Evolutionary conservation across 164 flowering plant species (phyloP), one percentile per base, ranked within the genome.

Genomic region (grape (Vitis vinifera)): DNA sequence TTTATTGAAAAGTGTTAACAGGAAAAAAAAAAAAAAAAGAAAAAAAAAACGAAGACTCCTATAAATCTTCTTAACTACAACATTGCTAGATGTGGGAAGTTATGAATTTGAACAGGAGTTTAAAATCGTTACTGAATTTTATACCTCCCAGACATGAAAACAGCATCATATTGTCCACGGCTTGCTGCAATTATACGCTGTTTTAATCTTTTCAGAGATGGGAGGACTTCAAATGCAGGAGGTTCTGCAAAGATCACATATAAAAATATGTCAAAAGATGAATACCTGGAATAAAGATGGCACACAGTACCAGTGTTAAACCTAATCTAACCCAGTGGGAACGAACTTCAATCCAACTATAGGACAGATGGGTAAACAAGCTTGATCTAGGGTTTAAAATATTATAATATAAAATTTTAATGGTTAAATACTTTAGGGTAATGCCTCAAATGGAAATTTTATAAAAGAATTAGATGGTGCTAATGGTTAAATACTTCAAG

Each of bases 91-190:
- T 37, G 4, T 37, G 44, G 44, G 44, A 37, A 37, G 7, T 37
- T 37, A 37, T 59, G 30, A 29, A 51, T 8, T 23, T 10, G 29
- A n/a, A 63, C 14, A 58, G 8, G 31, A 60, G 7, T 49, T 52
- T 51, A 12, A 51, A 71, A 12, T 11, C 53, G 15, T 4, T 84
- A 95, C 27, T 23, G 27, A 23, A 23, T 23, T 23, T 23, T 23
- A 23, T 23, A 23, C 99, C 99, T 95, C 63, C 98, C 99, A 73
- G 99, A 92, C 99, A 95, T 92, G 75, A 95, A 90, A 73, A 95
- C 99, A 65, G 99, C 91, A 86, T 85, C 87, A 80, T 92, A 95
- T 71, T 85, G 84, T 67, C 99, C 98, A 70, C 93, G 87, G 31
- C 96, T 78, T 65, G 97, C 98, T 3, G 97, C 91, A 70, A 75